phyloP scores from a whole-genome alignment of 2,329 filamentous ascomycete genomes.

The Trichoderma koningiopsis region DNA sequence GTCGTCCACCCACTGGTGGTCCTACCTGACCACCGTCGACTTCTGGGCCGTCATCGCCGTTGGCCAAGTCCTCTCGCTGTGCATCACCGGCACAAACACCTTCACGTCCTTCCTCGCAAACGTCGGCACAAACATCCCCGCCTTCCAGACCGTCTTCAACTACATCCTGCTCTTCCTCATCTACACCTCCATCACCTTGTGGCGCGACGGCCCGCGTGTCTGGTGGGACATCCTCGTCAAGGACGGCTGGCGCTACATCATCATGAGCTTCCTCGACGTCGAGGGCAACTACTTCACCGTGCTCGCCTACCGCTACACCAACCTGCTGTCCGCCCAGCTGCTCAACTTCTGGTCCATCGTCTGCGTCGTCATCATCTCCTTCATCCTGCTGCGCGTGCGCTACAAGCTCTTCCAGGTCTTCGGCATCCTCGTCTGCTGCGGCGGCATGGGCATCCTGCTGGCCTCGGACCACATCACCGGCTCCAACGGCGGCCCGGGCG shows the following conservation, averaged over 20 bases:
- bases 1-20: constrained; percentile 60
- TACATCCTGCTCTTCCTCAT: constrained; percentile 82
- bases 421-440: constrained; percentile 88
- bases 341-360: constrained; percentile 99
- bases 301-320: constrained; percentile 89
- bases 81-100: constrained; percentile 91
- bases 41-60: constrained; percentile 84
- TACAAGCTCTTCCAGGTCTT: constrained; percentile 84
- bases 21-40: constrained; percentile 79
- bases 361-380: constrained; percentile 83
- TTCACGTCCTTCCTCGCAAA: constrained; percentile 74
- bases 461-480: constrained; percentile 84
- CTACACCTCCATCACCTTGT: constrained; percentile 79
- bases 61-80: constrained; percentile 83
- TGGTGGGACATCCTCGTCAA: constrained; percentile 65
- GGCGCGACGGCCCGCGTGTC: constrained; percentile 73
- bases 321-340: constrained; percentile 87
- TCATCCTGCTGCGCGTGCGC: constrained; percentile 79
- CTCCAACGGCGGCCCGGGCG: constrained; percentile 65
- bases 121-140: constrained; percentile 76
- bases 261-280: constrained; percentile 90
- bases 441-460: constrained; percentile 84
- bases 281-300: constrained; percentile 98
- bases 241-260: constrained; percentile 92
- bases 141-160: constrained; percentile 95